Evolutionary conservation across 2,329 filamentous ascomycete genomes (phyloP).

Genomic region (Diaporthe humulicola): DNA sequence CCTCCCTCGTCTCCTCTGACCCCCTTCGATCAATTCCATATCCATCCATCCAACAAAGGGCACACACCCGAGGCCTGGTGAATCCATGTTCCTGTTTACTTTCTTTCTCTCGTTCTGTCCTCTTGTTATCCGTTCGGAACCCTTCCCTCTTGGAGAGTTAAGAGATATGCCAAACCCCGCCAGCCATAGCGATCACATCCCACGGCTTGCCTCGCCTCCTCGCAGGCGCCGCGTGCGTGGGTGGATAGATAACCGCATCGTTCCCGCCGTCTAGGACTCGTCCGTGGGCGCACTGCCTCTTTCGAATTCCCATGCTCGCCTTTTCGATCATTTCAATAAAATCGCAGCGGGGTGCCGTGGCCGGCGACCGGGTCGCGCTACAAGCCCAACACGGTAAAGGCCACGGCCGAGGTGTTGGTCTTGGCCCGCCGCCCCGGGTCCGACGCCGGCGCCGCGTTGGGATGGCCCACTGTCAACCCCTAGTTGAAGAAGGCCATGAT

Average conservation of each 20-base stretch:
- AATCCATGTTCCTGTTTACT: neutral
- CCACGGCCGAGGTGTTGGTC: slow-evolving; percentile 24
- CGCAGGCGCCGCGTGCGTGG: neutral
- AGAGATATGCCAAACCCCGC: neutral
- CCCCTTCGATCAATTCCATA: neutral
- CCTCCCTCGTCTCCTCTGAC: neutral
- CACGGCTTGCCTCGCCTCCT: neutral
- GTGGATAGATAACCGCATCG: too few species aligned
- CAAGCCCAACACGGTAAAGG: slow-evolving; percentile 28
- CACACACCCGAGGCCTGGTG: slow-evolving; percentile 7
- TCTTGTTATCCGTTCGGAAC: neutral
- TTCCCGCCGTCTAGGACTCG: neutral
- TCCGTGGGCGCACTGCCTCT: neutral
- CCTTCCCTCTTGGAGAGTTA: neutral
- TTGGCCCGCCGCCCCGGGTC: slow-evolving; percentile 15
- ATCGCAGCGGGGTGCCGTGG: neutral
- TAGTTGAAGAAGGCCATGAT: slow-evolving; percentile 85
- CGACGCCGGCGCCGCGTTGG: slow-evolving; percentile 18
- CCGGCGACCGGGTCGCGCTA: neutral
- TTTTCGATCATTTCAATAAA: neutral
- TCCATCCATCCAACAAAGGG: slow-evolving; percentile 3
- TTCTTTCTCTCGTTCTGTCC: neutral
- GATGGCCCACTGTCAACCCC: slow-evolving; percentile 35
- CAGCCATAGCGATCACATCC: neutral
- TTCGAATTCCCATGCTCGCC: neutral